Conservation (phyloP, 331 rosid species). For the Malus hybrid region DNA sequence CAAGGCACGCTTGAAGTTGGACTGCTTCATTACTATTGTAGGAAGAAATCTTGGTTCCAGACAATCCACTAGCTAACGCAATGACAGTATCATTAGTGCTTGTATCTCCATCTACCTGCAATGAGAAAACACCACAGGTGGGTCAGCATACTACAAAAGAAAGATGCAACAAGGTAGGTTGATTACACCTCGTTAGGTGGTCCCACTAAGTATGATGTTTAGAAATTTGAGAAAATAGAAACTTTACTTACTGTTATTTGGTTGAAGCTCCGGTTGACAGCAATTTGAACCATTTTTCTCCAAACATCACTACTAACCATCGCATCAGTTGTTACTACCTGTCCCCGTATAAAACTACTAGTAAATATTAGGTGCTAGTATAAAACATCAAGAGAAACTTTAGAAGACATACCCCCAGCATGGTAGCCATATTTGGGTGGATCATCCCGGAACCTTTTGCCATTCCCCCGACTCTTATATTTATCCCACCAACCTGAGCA, state of each 20-base stretch:
- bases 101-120: constrained; percentile 95
- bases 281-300: constrained; percentile 80
- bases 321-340: constrained; percentile 96
- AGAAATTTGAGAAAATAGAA: background rate
- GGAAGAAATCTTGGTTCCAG: constrained; percentile 60
- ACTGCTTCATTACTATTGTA: constrained; percentile 48
- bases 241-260: constrained; percentile 71
- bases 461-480: constrained; percentile 83
- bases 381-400: constrained; percentile 6
- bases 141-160: background rate
- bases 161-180: background rate
- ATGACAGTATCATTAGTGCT: constrained; percentile 93
- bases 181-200: background rate
- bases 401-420: constrained; percentile 71
- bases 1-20: constrained; percentile 83
- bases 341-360: constrained; percentile 2
- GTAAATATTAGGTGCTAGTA: background rate
- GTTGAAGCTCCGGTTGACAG: constrained; percentile 89
- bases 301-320: constrained; percentile 62
- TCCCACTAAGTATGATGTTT: background rate
- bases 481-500: constrained; percentile 66
- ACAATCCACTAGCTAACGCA: constrained; percentile 87
- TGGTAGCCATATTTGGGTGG: constrained; percentile 98
- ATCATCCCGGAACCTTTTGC: constrained; percentile 99
- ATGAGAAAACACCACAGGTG: constrained; percentile 3